Percentiles rank a stretch among this genome's conserved stretches.
These are phyloP conservation scores for Abelmoschus esculentus DNA, from an alignment of 345 rosid species.

Conservation along the genomic window DNA sequence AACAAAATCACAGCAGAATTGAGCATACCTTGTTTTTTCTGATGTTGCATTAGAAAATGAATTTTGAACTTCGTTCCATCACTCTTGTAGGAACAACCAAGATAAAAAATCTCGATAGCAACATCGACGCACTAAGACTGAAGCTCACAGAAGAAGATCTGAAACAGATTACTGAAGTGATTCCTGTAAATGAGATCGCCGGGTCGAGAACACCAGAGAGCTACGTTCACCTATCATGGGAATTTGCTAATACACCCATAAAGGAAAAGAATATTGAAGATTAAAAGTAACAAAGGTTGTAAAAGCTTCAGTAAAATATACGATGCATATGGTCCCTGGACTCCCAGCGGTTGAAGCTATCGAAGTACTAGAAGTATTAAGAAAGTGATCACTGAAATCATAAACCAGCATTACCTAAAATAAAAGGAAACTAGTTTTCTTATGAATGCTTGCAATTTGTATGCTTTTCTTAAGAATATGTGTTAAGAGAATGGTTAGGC, in stretches of 20 bases:
- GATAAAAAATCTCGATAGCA: conserved; percentile 3
- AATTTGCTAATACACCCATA: conserved; percentile 9
- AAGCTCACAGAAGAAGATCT: conserved; percentile 5
- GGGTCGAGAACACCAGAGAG: not conserved
- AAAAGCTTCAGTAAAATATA: not conserved
- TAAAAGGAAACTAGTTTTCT: no score
- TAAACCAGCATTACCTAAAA: not conserved
- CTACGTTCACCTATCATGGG: not conserved
- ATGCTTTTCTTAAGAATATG: no score
- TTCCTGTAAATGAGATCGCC: not conserved
- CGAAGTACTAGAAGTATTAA: no score
- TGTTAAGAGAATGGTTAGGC: no score
- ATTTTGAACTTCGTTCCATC: not conserved
- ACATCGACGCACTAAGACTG: not conserved
- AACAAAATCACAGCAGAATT: not conserved
- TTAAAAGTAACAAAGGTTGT: not conserved
- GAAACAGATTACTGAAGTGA: not conserved
- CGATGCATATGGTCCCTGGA: not conserved
- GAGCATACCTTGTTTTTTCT: not conserved
- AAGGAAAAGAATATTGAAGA: not conserved
- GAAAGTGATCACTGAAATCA: no score
- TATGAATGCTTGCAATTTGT: no score
- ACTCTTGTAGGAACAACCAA: conserved; percentile 6
- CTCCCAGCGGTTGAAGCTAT: no score
- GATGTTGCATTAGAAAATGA: not conserved